Percentiles rank a stretch among this genome's conserved stretches.
Evolutionary conservation across 345 rosid genomes (phyloP).

Genomic region (Ailanthus altissimus): DNA sequence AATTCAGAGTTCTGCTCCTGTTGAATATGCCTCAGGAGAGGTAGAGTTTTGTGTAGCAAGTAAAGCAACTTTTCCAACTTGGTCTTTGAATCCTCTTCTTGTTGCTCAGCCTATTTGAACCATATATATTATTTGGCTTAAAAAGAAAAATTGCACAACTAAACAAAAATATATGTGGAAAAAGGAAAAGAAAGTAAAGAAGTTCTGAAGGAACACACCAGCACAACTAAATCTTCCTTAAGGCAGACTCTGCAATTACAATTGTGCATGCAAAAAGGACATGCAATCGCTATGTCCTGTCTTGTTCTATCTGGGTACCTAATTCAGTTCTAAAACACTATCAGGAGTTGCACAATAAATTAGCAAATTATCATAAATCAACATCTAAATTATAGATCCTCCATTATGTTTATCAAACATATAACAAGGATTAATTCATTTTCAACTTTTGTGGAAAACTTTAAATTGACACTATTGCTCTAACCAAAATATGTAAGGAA

Average conservation of each 20-base stretch:
- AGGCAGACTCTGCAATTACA: conserved; percentile 62
- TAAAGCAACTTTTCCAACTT: conserved; percentile 45
- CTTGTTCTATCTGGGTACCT: conserved; percentile 54
- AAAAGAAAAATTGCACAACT: neutral
- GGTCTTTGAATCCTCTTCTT: conserved; percentile 28
- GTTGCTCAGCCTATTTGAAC: conserved; percentile 34
- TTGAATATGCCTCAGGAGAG: conserved; percentile 47
- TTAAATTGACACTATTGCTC: neutral
- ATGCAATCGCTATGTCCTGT: conserved; percentile 43
- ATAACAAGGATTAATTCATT: conserved; percentile 1
- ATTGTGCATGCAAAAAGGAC: conserved; percentile 54
- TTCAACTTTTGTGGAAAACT: neutral
- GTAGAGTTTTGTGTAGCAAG: conserved; percentile 44
- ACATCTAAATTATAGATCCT: neutral
- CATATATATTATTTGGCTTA: conserved; percentile 18
- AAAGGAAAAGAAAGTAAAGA: conserved; percentile 4
- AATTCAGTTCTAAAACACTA: conserved; percentile 22
- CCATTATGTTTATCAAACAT: neutral
- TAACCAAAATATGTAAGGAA: neutral
- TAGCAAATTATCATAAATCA: conserved; percentile 8
- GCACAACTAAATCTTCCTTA: conserved; percentile 33
- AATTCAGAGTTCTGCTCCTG: conserved; percentile 50
- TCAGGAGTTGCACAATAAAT: conserved; percentile 20
- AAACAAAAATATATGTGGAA: neutral
- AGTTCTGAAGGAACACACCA: conserved; percentile 30